Percentiles rank a stretch among this genome's conserved stretches.
Evolutionary conservation across 371 early-diverging fungal genomes (phyloP).

Genomic region (Mucor irregularis): DNA sequence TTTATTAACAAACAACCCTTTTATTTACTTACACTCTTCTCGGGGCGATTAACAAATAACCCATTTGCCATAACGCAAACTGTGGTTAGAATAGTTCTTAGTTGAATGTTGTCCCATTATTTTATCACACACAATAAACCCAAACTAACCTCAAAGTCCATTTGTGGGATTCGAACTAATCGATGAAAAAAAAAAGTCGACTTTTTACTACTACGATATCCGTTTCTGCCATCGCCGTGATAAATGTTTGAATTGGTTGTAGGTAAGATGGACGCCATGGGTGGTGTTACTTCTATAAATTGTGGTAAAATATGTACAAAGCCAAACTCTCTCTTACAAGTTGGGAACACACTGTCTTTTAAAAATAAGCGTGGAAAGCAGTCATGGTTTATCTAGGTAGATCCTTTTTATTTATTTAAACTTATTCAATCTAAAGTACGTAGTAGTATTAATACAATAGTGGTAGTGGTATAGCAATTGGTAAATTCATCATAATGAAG

Average conservation of each 20-base stretch:
- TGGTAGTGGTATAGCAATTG: no score
- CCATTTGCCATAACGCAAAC: conserved; percentile 80
- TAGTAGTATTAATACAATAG: no score
- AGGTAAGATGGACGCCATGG: conserved; percentile 11
- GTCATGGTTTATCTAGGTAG: neutral
- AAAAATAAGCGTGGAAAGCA: neutral
- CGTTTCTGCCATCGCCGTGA: neutral
- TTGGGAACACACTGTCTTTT: no score
- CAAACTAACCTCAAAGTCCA: conserved; percentile 93
- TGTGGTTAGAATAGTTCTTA: neutral
- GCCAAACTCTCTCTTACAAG: no score
- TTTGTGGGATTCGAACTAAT: conserved; percentile 75
- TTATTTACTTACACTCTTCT: conserved; percentile 86
- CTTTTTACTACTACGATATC: no score
- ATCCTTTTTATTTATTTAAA: neutral
- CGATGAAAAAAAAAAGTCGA: conserved; percentile 44
- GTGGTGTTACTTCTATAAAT: neutral
- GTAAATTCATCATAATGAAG: no score
- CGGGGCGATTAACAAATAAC: conserved; percentile 82
- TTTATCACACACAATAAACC: conserved; percentile 32
- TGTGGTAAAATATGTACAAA: no score
- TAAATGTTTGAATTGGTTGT: conserved; percentile 2
- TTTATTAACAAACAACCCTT: neutral
- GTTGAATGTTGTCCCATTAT: neutral
- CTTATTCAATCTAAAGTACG: no score